phyloP scores from a whole-genome alignment of 2,329 filamentous ascomycete genomes.

The Cercospora beticola region DNA sequence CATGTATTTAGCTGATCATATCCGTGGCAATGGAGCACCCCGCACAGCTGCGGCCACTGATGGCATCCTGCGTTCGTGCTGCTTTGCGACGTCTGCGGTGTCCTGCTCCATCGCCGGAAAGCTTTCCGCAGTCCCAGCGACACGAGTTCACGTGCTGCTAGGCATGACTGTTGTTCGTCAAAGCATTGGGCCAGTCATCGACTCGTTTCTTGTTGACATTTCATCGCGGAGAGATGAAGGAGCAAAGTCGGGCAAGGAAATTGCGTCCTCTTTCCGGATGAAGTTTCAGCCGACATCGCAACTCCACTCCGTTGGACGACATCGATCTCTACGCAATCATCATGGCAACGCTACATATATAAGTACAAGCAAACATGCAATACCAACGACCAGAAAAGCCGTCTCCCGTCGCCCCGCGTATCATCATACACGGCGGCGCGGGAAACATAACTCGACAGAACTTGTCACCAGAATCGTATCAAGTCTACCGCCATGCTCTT shows the following conservation, averaged over 20 bases:
- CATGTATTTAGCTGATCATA: neutral
- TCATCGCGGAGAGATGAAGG: neutral
- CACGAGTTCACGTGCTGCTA: neutral
- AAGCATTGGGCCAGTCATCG: neutral
- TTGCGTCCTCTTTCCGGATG: neutral
- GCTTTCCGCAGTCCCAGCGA: neutral
- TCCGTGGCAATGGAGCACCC: neutral
- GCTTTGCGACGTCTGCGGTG: neutral
- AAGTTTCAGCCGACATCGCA: neutral
- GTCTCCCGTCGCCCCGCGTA: slow-evolving; percentile 39
- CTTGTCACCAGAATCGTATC: slow-evolving; percentile 40
- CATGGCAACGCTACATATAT: neutral
- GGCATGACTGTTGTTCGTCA: neutral
- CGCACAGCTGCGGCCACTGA: neutral
- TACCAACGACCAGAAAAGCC: slow-evolving; percentile 24
- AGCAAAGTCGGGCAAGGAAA: neutral
- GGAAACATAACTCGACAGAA: slow-evolving; percentile 48
- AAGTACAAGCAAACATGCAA: slow-evolving; percentile 11
- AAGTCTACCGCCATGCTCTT: slow-evolving; percentile 42
- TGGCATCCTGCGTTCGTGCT: neutral
- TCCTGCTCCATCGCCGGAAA: neutral
- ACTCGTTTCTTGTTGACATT: neutral
- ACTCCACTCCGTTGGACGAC: neutral
- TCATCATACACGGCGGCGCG: slow-evolving; percentile 52
- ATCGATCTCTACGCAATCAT: neutral